A percentile compares a stretch with the other conserved stretches of the same genome.
These are phyloP conservation scores for Turritis glabra DNA, from an alignment of 345 rosid genomes.

Conservation along the genomic window DNA sequence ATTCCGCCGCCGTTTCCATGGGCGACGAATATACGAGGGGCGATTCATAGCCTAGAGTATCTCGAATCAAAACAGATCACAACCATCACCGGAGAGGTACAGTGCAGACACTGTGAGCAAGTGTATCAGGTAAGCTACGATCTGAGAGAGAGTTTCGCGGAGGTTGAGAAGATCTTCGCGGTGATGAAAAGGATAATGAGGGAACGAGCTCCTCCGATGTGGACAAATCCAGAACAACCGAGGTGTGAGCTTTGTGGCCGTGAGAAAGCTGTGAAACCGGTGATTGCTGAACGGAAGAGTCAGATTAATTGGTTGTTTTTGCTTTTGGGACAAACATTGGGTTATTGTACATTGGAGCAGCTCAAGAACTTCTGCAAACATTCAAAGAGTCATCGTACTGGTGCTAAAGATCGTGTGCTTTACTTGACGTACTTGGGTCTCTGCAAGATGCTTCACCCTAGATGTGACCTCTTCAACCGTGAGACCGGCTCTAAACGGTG, in stretches of 20 bases:
- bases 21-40: conserved; percentile 62
- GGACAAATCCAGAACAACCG: conserved; percentile 56
- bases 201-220: conserved; percentile 60
- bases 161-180: conserved; percentile 43
- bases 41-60: conserved; percentile 43
- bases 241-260: conserved; percentile 54
- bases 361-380: conserved; percentile 91
- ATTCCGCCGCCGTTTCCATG: conserved; percentile 61
- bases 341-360: conserved; percentile 68
- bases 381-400: conserved; percentile 68
- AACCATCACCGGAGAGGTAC: conserved; percentile 51
- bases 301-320: conserved; percentile 84
- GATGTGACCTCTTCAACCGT: conserved; percentile 42
- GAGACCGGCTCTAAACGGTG: background rate
- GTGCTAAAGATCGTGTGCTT: conserved; percentile 82
- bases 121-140: conserved; percentile 49
- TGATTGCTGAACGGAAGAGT: conserved; percentile 51
- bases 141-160: conserved; percentile 52
- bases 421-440: conserved; percentile 61
- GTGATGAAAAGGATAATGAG: conserved; percentile 46
- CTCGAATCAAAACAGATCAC: conserved; percentile 43
- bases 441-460: conserved; percentile 73
- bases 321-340: conserved; percentile 71
- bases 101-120: conserved; percentile 69
- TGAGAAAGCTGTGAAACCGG: conserved; percentile 59